Evolutionary conservation across 305 asterid species (phyloP).

Genomic region (Rubia balearica): DNA sequence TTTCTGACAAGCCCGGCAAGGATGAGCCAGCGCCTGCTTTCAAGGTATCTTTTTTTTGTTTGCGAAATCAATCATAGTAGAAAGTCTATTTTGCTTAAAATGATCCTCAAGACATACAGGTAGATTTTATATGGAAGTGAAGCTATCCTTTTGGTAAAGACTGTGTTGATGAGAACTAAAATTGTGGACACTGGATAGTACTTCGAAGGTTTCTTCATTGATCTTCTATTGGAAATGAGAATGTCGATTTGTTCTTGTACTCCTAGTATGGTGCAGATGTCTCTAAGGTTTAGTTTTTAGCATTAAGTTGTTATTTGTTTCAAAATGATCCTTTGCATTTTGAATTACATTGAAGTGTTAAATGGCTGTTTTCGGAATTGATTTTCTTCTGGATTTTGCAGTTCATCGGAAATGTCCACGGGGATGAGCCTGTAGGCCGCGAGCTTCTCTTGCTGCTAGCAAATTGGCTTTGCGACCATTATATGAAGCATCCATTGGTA

Average conservation of each 20-base stretch:
- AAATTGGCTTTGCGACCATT: conserved; percentile 86
- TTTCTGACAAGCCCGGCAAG: conserved; percentile 78
- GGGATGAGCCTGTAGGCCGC: conserved; percentile 99
- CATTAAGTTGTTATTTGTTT: conserved; percentile 6
- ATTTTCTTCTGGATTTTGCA: conserved; percentile 39
- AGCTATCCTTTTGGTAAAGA: not conserved
- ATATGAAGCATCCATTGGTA: conserved; percentile 86
- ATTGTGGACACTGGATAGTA: not conserved
- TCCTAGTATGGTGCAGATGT: conserved; percentile 6
- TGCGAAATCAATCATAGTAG: not conserved
- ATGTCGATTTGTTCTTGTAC: not conserved
- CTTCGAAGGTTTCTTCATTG: not conserved
- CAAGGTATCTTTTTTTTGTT: conserved; percentile 46
- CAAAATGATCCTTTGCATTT: not conserved
- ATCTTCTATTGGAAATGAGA: not conserved
- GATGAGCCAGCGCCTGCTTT: conserved; percentile 88
- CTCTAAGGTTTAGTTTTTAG: conserved; percentile 5
- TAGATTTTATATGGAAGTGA: not conserved
- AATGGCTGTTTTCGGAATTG: conserved; percentile 21
- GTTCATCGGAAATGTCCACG: conserved; percentile 95
- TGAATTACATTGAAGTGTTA: not conserved
- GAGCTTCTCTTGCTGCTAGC: conserved; percentile 81
- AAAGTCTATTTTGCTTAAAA: not conserved
- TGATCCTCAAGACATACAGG: not conserved
- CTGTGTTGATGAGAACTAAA: conserved; percentile 1